Evolutionary conservation across 1,139 yeast genomes (phyloP), one percentile per base, ranked within the genome.

Genomic region (Meyerozyma sp.): DNA sequence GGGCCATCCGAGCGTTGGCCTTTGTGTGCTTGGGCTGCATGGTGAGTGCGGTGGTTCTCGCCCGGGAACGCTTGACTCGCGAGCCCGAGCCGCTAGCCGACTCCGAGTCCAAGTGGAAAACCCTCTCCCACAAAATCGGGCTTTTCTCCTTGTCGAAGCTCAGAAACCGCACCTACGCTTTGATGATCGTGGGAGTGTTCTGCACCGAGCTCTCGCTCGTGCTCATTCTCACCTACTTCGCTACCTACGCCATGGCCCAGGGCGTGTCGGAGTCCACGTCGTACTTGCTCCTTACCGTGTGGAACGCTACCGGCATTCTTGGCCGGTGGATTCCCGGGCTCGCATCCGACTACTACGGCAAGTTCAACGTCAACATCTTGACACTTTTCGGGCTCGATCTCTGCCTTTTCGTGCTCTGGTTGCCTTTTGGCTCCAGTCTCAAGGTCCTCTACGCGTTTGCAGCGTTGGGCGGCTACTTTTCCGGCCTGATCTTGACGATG

Each of bases 1-100:
- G 87, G 87, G 83, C 86, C 0, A 73, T 82, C 46, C 62, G 88
- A 50, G 70, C 76, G 1, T 59, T 80, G 42, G 82, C 78, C 1
- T 70, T 81, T 40, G 59, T 78, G 2, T 71, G 77, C 49, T 57
- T 72, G 11, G 68, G 65, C 0, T 66, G 78, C 34, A 62, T 77
- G 52, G 36, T 60, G 0, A 46, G 62, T 16, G 66, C 82, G 1
- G 63, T 70, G 8, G 41, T 68, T 0, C 61, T 79, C 23, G 72
- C 75, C 2, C 72, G 68, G 40, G 86, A 79, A 56, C 67, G 86
- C 49, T 53, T 74, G 25, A 37, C 44, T 18, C 47, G 42, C 35
- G 46, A 44, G 13, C 43, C 42, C 51, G 34, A 13, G 28, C 25
- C 41, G 32, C 20, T 34, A 20, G 5, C 10, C 20, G 39, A 26